Evolutionary conservation across 768 basidiomycete species (phyloP).

Genomic region (Xerocomellus dryophilus): DNA sequence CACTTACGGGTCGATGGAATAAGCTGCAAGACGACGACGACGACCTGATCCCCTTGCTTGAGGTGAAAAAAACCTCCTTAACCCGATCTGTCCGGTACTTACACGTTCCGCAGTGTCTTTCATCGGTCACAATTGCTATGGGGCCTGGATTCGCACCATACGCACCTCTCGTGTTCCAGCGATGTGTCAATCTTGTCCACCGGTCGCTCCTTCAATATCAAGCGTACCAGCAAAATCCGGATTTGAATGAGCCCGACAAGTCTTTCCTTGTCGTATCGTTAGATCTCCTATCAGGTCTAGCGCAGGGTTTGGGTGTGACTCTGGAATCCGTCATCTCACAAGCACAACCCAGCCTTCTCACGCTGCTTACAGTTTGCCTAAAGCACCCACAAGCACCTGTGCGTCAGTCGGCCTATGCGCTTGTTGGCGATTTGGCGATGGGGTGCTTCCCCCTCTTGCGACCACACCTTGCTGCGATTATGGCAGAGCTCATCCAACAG

Average conservation of each 20-base stretch:
- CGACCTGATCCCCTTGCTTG: conserved; percentile 90
- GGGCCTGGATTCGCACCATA: conserved; percentile 86
- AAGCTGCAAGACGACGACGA: conserved; percentile 88
- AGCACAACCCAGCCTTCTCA: conserved; percentile 74
- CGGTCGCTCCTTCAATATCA: conserved; percentile 81
- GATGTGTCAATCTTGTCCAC: conserved; percentile 85
- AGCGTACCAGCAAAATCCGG: conserved; percentile 81
- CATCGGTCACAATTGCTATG: conserved; percentile 96
- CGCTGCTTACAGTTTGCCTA: conserved; percentile 81
- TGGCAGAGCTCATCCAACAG: conserved; percentile 85
- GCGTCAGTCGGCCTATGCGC: conserved; percentile 95
- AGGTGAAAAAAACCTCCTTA: conserved; percentile 56
- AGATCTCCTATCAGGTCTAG: conserved; percentile 93
- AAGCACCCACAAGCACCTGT: conserved; percentile 96
- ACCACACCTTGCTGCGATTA: conserved; percentile 82
- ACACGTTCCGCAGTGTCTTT: conserved; percentile 70
- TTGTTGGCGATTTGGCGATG: conserved; percentile 97
- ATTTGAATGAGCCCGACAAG: conserved; percentile 92
- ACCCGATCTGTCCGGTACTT: neutral
- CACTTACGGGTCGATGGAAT: conserved; percentile 86
- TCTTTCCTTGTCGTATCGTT: conserved; percentile 97
- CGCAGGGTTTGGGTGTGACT: conserved; percentile 83
- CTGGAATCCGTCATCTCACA: conserved; percentile 70
- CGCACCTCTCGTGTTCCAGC: conserved; percentile 87
- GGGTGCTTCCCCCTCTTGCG: conserved; percentile 86